A percentile compares a stretch with the other conserved stretches of the same genome.
Conservation (phyloP, 2,329 filamentous ascomycete species). For the Chalara sp. region DNA sequence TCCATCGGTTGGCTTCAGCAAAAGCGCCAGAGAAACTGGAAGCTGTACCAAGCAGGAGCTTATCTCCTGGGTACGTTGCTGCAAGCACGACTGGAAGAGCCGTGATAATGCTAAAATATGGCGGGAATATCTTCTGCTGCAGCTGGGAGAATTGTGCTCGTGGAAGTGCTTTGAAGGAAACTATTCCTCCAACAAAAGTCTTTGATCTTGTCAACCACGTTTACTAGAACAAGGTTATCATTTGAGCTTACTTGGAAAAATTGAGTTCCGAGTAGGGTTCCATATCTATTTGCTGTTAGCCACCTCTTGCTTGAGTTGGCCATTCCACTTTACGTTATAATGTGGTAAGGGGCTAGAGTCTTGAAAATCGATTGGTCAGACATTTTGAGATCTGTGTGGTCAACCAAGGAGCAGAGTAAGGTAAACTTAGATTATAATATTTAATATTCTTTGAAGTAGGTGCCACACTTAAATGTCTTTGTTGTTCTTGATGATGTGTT, state of each 20-base stretch:
- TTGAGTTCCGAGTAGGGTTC: conserved; percentile 77
- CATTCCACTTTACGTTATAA: conserved; percentile 54
- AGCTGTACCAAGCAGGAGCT: conserved; percentile 27
- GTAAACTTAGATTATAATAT: too few relatives aligned
- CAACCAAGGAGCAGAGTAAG: too few relatives aligned
- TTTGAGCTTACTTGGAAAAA: conserved; percentile 65
- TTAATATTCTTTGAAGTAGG: too few relatives aligned
- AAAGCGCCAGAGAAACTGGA: conserved; percentile 47
- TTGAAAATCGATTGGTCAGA: conserved; percentile 37
- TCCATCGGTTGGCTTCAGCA: conserved; percentile 52
- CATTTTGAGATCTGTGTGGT: conserved; percentile 23
- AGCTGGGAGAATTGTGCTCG: conserved; percentile 75
- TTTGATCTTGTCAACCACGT: conserved; percentile 26
- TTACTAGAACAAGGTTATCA: background rate
- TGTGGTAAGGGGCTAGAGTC: conserved; percentile 67
- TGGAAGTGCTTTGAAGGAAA: conserved; percentile 71
- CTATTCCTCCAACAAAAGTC: conserved; percentile 69
- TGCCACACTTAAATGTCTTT: too few relatives aligned
- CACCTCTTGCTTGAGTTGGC: background rate
- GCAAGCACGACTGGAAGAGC: conserved; percentile 65
- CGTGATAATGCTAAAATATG: conserved; percentile 84
- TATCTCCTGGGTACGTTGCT: conserved; percentile 70
- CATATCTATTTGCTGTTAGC: conserved; percentile 54
- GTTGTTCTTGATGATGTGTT: too few relatives aligned
- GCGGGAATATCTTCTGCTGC: conserved; percentile 75